Percentiles rank a stretch among this genome's conserved stretches.
Evolutionary conservation across 305 asterid species (phyloP).

Genomic region (Stenogyne calaminthoides): DNA sequence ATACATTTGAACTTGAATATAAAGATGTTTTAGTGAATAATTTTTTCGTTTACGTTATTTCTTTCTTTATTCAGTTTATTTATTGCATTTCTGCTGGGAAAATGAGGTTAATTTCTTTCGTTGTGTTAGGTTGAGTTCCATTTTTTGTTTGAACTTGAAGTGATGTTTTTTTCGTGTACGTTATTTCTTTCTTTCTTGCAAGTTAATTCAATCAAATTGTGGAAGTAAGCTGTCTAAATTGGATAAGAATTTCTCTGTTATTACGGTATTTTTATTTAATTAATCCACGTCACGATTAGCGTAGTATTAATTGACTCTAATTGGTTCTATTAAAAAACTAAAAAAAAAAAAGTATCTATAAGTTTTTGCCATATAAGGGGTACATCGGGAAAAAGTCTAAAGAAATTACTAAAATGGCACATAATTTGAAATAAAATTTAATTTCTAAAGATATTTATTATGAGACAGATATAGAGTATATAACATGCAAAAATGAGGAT

Average conservation of each 20-base stretch:
- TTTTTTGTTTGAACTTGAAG: not conserved
- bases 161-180: not conserved
- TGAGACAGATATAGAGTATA: too few species aligned
- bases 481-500: not conserved
- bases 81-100: not conserved
- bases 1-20: too few species aligned
- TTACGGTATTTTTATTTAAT: not conserved
- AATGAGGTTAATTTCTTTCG: not conserved
- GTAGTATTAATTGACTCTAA: too few species aligned
- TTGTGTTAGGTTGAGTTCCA: not conserved
- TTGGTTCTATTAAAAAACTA: too few species aligned
- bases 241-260: not conserved
- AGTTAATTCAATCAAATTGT: not conserved
- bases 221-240: not conserved
- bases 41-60: not conserved
- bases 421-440: too few species aligned
- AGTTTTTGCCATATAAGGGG: too few species aligned
- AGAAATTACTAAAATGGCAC: too few species aligned
- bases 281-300: not conserved
- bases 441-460: too few species aligned
- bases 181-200: slow-evolving; percentile 9
- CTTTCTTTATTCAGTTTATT: not conserved
- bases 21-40: too few species aligned
- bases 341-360: too few species aligned
- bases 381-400: too few species aligned